Evolutionary conservation across 1,284 basidiomycete genomes (phyloP), one percentile per base, ranked within the genome.

Genomic region (Ganoderma multipileum): DNA sequence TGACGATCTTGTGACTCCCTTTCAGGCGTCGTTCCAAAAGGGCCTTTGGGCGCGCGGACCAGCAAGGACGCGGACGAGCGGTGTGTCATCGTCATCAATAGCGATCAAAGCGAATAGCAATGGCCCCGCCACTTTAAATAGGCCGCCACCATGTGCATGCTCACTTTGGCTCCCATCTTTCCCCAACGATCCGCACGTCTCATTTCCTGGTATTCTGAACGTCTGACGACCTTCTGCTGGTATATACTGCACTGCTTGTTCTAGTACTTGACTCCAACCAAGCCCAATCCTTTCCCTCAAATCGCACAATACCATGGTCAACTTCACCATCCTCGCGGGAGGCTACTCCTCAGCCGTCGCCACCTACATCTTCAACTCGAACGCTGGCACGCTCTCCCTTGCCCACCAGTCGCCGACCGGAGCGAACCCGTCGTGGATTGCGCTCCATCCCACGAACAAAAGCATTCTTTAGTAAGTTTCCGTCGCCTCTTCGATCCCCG

Each of bases 301-400:
- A 39, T 61, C 50, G 47, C 55, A 58, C 42, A 39, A 44, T 57
- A 69, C 65, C 64, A 89, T 89, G 87, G 87, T 89, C 72, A 81
- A 85, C 68, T 86, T 88, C 77, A 88, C 83, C n/a, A 88, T 91
- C 65, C 81, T 90, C 58, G 88, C 88, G 42, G 89, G 89, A 50
- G 88, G 88, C 20, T 90, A 88, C 75, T 81, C 85, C 67, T 79
- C 83, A 44, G 88, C 89, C 73, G 82, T 90, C 71, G 87, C 86
- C 16, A 84, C 87, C 2, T 89, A 89, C 76, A 74, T 87, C 55
- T 90, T 90, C 79, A 83, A 87, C 75, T 79, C 84, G 23, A 79
- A 82, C 47, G 79, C 83, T 11, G 81, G 80, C 14, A 80, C 84
- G 18, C 79, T 90, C 55, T 81, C 82, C 5, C 78, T 89, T 4